phyloP scores from a whole-genome alignment of 805 yeast genomes.

The Wickerhamiella spandovensis region DNA sequence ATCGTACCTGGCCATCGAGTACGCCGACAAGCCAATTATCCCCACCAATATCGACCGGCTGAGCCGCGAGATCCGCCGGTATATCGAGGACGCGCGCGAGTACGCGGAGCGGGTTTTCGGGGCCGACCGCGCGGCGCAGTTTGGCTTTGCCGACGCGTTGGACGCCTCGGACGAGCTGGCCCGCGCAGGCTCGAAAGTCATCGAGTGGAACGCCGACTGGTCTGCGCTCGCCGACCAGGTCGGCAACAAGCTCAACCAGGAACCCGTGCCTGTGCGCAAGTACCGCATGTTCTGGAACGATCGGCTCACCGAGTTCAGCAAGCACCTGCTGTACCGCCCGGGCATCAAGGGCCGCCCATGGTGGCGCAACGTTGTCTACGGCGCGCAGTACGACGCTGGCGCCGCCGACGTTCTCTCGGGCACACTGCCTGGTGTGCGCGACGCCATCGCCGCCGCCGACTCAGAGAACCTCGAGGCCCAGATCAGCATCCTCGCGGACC shows the following conservation, averaged over 20 bases:
- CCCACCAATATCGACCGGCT: constrained; percentile 48
- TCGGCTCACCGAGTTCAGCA: constrained; percentile 44
- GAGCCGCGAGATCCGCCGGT: constrained; percentile 32
- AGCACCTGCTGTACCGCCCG: constrained; percentile 33
- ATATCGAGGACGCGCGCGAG: constrained; percentile 34
- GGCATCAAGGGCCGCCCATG: constrained; percentile 43
- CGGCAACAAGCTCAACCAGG: constrained; percentile 23
- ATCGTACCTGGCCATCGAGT: constrained; percentile 38
- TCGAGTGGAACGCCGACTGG: constrained; percentile 55
- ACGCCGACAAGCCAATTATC: constrained; percentile 64
- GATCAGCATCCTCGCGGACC: constrained; percentile 9
- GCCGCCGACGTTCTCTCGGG: constrained; percentile 36
- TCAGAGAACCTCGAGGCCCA: constrained; percentile 38
- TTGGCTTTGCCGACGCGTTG: constrained; percentile 23
- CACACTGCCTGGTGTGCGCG: constrained; percentile 67
- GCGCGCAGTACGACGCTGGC: constrained; percentile 52
- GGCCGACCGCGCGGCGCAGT: not conserved
- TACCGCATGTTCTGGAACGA: constrained; percentile 74
- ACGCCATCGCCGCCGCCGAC: constrained; percentile 39
- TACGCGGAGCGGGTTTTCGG: constrained; percentile 22
- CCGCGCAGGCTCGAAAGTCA: constrained; percentile 34
- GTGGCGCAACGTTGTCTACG: constrained; percentile 54
- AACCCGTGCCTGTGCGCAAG: constrained; percentile 58
- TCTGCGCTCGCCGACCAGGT: not conserved
- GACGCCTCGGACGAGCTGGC: constrained; percentile 29